Evolutionary conservation across 805 yeast species (phyloP).

Genomic region (Monosporozyma aquatica): DNA sequence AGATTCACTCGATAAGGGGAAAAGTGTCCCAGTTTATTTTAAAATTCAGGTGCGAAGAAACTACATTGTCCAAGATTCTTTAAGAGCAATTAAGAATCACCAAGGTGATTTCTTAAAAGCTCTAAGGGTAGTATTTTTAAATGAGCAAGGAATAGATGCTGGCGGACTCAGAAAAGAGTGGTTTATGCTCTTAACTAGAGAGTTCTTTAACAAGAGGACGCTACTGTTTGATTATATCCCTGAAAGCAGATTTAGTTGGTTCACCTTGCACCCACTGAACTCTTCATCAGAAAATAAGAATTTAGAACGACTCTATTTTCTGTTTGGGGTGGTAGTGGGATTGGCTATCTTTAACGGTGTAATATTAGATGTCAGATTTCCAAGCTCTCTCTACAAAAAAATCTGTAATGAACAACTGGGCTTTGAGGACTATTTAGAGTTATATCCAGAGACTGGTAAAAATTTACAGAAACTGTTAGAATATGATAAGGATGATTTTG

Average conservation of each 20-base stretch:
- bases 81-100: slow-evolving; percentile 49
- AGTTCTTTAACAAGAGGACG: slow-evolving; percentile 57
- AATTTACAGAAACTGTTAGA: slow-evolving; percentile 41
- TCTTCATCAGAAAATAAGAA: slow-evolving; percentile 17
- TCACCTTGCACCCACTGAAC: slow-evolving; percentile 39
- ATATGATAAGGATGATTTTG: slow-evolving; percentile 37
- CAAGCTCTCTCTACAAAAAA: slow-evolving; percentile 67
- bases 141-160: slow-evolving; percentile 91
- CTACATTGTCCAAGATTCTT: slow-evolving; percentile 63
- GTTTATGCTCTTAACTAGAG: slow-evolving; percentile 68
- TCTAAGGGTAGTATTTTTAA: slow-evolving; percentile 66
- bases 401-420: slow-evolving; percentile 46
- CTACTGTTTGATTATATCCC: slow-evolving; percentile 61
- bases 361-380: slow-evolving; percentile 71
- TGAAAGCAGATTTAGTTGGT: slow-evolving; percentile 72
- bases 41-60: slow-evolving; percentile 60
- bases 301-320: slow-evolving; percentile 47
- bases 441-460: slow-evolving; percentile 59
- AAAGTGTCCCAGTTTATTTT: slow-evolving; percentile 58
- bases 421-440: slow-evolving; percentile 54
- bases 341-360: slow-evolving; percentile 87
- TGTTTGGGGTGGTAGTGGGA: slow-evolving; percentile 82
- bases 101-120: slow-evolving; percentile 60
- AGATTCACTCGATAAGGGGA: slow-evolving; percentile 54
- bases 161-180: slow-evolving; percentile 94